Percentiles rank a stretch among this genome's conserved stretches.
phyloP scores from a whole-genome alignment of 805 yeast genomes.

The Schizosaccharomyces osmophilus region DNA sequence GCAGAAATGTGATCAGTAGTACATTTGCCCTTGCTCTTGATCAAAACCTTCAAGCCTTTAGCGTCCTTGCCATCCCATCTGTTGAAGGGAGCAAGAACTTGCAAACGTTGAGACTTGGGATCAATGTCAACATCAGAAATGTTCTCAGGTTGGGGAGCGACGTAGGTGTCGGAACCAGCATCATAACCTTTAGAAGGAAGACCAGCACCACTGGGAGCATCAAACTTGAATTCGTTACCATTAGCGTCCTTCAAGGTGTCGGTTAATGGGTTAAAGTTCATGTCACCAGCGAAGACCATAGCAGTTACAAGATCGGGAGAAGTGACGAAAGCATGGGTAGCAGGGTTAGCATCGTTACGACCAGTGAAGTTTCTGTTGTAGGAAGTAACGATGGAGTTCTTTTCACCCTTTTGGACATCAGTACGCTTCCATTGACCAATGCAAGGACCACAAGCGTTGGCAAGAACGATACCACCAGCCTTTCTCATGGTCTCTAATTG shows the following conservation, averaged over 20 bases:
- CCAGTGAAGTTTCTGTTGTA: constrained; percentile 95
- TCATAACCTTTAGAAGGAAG: constrained; percentile 49
- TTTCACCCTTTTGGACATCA: constrained; percentile 33
- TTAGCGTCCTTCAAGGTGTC: constrained; percentile 48
- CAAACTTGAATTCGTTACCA: constrained; percentile 54
- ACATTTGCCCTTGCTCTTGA: constrained; percentile 93
- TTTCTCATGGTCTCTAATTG: constrained; percentile 54
- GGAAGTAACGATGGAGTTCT: constrained; percentile 73
- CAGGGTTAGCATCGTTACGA: constrained; percentile 94
- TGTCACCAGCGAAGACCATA: constrained; percentile 81
- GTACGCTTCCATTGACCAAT: constrained; percentile 96
- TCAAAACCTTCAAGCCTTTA: constrained; percentile 42
- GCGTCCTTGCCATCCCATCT: constrained; percentile 68
- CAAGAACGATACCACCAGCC: constrained; percentile 76
- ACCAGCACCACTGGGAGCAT: constrained; percentile 39
- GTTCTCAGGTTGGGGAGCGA: constrained; percentile 38
- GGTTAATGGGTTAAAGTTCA: constrained; percentile 72
- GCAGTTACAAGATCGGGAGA: constrained; percentile 96
- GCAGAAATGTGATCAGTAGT: constrained; percentile 97
- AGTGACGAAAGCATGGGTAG: constrained; percentile 92
- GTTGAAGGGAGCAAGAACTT: constrained; percentile 66
- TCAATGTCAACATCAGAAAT: constrained; percentile 42
- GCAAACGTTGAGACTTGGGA: constrained; percentile 77
- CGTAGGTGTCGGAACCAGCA: constrained; percentile 43
- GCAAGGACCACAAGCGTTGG: constrained; percentile 98